Percentiles rank a stretch among this genome's conserved stretches.
Evolutionary conservation across 768 basidiomycete species (phyloP).

Genomic region (Russula ochroleuca): DNA sequence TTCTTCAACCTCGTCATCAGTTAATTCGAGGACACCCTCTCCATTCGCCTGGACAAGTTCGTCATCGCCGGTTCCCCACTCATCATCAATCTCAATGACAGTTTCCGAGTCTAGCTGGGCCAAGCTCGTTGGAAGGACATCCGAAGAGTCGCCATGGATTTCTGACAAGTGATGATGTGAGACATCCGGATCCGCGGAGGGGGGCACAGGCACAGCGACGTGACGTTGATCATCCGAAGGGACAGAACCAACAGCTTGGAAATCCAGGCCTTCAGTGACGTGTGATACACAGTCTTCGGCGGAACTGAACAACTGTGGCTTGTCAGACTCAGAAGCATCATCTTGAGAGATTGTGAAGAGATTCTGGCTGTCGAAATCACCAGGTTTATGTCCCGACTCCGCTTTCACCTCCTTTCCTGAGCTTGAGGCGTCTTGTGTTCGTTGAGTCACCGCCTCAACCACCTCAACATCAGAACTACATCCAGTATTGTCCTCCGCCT

Average conservation of each 20-base stretch:
- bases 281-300: background rate
- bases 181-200: background rate
- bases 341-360: background rate
- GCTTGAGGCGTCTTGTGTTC: background rate
- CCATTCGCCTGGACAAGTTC: slow-evolving; percentile 41
- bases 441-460: slow-evolving; percentile 7
- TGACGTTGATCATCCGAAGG: background rate
- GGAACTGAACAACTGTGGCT: slow-evolving; percentile 13
- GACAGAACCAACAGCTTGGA: background rate
- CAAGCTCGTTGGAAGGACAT: background rate
- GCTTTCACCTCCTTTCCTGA: slow-evolving; percentile 17
- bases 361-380: background rate
- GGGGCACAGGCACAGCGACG: background rate
- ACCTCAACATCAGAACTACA: slow-evolving; percentile 28
- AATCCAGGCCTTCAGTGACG: background rate
- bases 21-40: slow-evolving; percentile 29
- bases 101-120: background rate
- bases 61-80: slow-evolving; percentile 75
- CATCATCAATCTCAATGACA: slow-evolving; percentile 37
- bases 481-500: slow-evolving; percentile 14
- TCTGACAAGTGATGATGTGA: background rate
- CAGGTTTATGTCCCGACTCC: background rate
- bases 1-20: slow-evolving; percentile 32
- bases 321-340: slow-evolving; percentile 16
- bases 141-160: background rate